Conservation (phyloP, 78 protist species). For the Dictyostelium citrinum region DNA sequence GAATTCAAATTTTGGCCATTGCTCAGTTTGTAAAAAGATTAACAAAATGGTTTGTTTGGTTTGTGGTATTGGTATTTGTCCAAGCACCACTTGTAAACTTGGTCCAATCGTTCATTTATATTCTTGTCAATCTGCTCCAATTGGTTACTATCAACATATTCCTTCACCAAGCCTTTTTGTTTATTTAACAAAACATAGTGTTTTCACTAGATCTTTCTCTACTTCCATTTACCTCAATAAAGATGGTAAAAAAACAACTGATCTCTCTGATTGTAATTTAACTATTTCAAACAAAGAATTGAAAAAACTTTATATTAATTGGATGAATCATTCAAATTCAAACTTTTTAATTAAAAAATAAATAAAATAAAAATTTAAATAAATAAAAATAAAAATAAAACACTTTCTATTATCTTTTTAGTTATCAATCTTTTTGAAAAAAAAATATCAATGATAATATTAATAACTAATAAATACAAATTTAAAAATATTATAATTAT, state of each 20-base stretch:
- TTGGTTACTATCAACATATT: neutral
- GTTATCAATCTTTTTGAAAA: too few species aligned
- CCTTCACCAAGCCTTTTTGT: conserved; percentile 9
- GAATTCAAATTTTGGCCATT: neutral
- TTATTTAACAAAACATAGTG: conserved; percentile 17
- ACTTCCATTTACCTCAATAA: neutral
- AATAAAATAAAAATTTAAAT: too few species aligned
- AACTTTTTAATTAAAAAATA: neutral
- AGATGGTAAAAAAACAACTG: neutral
- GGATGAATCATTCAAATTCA: conserved; percentile 33
- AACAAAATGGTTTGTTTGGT: conserved; percentile 34
- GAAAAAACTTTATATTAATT: conserved; percentile 37
- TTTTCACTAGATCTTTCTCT: neutral
- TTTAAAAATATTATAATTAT: too few species aligned
- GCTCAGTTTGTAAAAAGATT: conserved; percentile 23
- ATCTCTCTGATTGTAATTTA: neutral
- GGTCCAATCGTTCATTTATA: conserved; percentile 11
- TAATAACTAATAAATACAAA: too few species aligned
- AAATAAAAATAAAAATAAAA: too few species aligned
- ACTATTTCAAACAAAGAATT: conserved; percentile 27
- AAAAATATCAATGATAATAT: too few species aligned
- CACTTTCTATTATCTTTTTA: too few species aligned
- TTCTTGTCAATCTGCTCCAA: conserved; percentile 45
- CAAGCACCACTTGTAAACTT: conserved; percentile 10
- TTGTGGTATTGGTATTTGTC: conserved; percentile 23